phyloP scores from a whole-genome alignment of 1,284 basidiomycete genomes.

The Fomitopsis pinicola region DNA sequence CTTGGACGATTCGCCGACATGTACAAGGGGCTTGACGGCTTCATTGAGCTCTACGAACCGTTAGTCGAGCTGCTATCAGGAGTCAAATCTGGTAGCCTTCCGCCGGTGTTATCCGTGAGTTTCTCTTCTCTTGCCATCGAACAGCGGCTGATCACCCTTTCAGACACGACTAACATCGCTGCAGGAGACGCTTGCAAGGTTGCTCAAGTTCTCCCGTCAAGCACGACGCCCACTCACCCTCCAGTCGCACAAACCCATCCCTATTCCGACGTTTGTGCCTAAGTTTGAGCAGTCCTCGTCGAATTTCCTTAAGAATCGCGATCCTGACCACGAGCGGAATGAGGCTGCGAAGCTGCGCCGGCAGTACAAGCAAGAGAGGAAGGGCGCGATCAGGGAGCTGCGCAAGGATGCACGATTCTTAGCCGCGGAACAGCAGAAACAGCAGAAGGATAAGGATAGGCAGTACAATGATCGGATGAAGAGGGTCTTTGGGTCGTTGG shows the following conservation, averaged over 20 bases:
- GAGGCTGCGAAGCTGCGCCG: constrained; percentile 83
- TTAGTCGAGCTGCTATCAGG: constrained; percentile 54
- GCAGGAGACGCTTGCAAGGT: constrained; percentile 41
- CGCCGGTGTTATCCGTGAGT: constrained; percentile 54
- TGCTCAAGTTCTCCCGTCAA: constrained; percentile 72
- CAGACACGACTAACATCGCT: constrained; percentile 19
- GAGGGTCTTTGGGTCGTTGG: constrained; percentile 77
- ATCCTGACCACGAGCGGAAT: constrained; percentile 92
- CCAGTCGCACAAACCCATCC: constrained; percentile 95
- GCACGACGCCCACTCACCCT: constrained; percentile 78
- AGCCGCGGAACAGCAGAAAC: constrained; percentile 81
- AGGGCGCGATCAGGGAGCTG: constrained; percentile 95
- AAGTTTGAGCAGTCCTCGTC: constrained; percentile 89
- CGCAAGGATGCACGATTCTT: constrained; percentile 95
- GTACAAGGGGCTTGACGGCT: constrained; percentile 77
- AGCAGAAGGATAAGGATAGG: constrained; percentile 80
- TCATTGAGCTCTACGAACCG: constrained; percentile 81
- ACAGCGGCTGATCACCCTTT: not conserved
- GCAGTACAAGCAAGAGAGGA: constrained; percentile 93
- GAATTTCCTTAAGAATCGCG: constrained; percentile 77
- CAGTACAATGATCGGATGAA: constrained; percentile 80
- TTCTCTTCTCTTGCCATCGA: not conserved
- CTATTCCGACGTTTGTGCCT: constrained; percentile 90
- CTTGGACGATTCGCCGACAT: constrained; percentile 66
- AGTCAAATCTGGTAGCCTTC: constrained; percentile 46